These are phyloP conservation scores for Teunomyces gatunensis DNA, from an alignment of 805 yeast genomes.

Conservation along the genomic window DNA sequence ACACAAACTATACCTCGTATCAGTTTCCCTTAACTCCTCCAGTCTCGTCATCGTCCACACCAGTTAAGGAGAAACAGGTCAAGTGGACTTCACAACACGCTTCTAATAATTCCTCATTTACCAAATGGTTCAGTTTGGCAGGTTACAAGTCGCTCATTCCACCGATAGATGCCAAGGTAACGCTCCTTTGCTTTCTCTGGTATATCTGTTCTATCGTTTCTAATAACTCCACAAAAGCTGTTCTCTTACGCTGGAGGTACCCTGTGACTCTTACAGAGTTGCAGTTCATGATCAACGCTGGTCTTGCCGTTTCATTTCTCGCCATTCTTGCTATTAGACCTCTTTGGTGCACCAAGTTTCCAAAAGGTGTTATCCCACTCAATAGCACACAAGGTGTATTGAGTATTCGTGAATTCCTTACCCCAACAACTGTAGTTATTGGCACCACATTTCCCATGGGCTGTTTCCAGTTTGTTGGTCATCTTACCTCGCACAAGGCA, in stretches of 20 bases:
- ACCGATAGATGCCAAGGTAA: conserved; percentile 21
- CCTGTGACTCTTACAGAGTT: conserved; percentile 89
- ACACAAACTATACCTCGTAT: conserved; percentile 13
- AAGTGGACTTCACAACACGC: neutral
- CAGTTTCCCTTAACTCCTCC: conserved; percentile 35
- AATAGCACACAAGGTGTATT: conserved; percentile 15
- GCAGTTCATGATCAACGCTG: conserved; percentile 75
- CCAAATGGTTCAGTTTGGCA: neutral
- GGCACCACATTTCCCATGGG: conserved; percentile 91
- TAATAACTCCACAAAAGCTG: conserved; percentile 75
- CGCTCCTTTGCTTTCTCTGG: conserved; percentile 67
- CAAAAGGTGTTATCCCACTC: conserved; percentile 50
- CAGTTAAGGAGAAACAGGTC: conserved; percentile 20
- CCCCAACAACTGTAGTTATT: conserved; percentile 53
- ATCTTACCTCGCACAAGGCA: conserved; percentile 88
- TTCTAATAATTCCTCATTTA: neutral
- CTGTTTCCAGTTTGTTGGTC: conserved; percentile 87
- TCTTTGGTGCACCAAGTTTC: conserved; percentile 29
- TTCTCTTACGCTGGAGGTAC: conserved; percentile 63
- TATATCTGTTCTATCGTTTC: conserved; percentile 78
- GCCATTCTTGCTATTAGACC: conserved; percentile 28
- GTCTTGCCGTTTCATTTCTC: conserved; percentile 51
- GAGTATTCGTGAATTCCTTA: conserved; percentile 34
- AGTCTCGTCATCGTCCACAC: conserved; percentile 29
- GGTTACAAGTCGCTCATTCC: conserved; percentile 14